Conservation (phyloP, 1,284 basidiomycete species). For the Papiliotrema fonsecae region DNA sequence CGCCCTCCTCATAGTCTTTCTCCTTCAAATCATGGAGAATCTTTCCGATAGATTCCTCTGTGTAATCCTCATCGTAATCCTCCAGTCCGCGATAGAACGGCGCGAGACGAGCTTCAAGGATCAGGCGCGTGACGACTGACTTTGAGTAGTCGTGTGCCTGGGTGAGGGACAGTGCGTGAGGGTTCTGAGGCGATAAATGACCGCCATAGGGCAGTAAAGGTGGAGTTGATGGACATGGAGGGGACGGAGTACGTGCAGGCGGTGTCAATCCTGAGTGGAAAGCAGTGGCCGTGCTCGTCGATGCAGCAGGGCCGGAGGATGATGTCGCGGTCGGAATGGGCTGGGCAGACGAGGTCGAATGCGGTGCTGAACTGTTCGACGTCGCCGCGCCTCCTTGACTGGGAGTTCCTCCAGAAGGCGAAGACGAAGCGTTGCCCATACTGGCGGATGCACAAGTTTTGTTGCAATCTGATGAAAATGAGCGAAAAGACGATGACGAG, state of each 20-base stretch:
- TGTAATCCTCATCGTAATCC: conserved; percentile 83
- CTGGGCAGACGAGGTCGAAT: neutral
- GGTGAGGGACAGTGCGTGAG: conserved; percentile 65
- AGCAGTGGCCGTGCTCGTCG: conserved; percentile 2
- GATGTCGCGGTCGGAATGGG: conserved; percentile 6
- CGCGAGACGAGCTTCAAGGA: conserved; percentile 79
- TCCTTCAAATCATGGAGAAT: conserved; percentile 34
- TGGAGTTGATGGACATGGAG: conserved; percentile 62
- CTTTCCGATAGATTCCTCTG: conserved; percentile 68
- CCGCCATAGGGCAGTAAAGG: conserved; percentile 56
- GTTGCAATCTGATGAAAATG: neutral
- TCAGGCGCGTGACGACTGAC: conserved; percentile 74
- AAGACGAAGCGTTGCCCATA: conserved; percentile 39
- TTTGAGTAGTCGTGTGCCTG: conserved; percentile 82
- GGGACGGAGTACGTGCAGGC: conserved; percentile 30
- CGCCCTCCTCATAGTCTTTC: conserved; percentile 34
- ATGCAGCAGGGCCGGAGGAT: neutral
- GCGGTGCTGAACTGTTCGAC: neutral
- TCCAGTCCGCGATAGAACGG: conserved; percentile 95
- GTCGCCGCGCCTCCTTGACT: neutral
- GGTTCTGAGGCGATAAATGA: conserved; percentile 76
- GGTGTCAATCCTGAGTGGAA: conserved; percentile 34
- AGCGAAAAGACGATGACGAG: neutral
- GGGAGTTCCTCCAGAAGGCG: conserved; percentile 2
- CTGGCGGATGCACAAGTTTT: neutral